Evolutionary conservation across 208 protist genomes (phyloP).

Genomic region (Acanthamoeba lenticulata): DNA sequence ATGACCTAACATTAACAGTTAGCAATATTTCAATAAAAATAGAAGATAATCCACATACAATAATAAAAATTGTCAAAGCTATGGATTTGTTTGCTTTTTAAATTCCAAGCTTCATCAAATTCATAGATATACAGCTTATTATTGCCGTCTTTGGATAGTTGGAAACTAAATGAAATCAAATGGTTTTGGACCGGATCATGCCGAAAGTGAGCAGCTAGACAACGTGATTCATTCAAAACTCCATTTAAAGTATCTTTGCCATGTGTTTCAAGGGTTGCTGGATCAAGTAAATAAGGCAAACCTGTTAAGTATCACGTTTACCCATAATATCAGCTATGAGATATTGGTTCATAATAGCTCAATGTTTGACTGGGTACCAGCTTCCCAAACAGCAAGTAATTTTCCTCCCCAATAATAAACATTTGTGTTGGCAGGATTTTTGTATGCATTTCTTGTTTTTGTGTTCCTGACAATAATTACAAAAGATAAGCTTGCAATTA

Average conservation of each 20-base stretch:
- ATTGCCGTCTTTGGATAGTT: background rate
- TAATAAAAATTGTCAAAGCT: constrained; percentile 67
- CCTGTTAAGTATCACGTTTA: no score
- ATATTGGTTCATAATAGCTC: no score
- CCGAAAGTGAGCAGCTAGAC: constrained; percentile 71
- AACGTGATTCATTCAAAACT: constrained; percentile 47
- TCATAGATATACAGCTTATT: constrained; percentile 66
- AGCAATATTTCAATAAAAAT: background rate
- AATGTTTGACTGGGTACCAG: background rate
- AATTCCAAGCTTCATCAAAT: constrained; percentile 66
- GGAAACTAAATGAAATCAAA: background rate
- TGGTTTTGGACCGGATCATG: constrained; percentile 39
- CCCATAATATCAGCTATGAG: background rate
- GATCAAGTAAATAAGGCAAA: constrained; percentile 67
- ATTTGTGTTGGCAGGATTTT: constrained; percentile 75
- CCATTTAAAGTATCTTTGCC: constrained; percentile 69
- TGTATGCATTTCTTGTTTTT: background rate
- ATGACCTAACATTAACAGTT: constrained; percentile 53
- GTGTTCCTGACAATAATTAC: no score
- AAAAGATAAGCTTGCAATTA: no score
- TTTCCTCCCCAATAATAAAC: constrained; percentile 75
- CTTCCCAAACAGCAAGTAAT: constrained; percentile 67
- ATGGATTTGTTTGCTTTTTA: constrained; percentile 58
- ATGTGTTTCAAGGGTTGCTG: constrained; percentile 68
- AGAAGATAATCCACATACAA: background rate